Base-by-base conservation (phyloP, 495 filamentous ascomycete species). In the Daldinia bambusicola region DNA sequence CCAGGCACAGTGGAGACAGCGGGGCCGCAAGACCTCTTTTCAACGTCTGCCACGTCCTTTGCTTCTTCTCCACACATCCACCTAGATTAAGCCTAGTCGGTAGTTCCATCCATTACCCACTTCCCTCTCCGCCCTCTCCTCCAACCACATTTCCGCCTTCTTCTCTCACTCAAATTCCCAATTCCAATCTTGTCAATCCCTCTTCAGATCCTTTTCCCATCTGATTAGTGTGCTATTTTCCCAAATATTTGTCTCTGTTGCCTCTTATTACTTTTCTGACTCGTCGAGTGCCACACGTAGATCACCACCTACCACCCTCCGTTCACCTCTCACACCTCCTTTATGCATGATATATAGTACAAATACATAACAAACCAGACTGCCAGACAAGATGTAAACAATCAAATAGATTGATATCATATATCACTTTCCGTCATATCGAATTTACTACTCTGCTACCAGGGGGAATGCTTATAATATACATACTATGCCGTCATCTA, bases 1-100 rank as follows among this genome's bases (percentile, higher is more conserved):
- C 63, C 63, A 66, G 63, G 55, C 32, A 32, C 30, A 37, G 53
- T 53, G 66, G 59, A 14, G 18, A 20, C 53, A 56, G 53, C 32
- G 53, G 53, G 32, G 32, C 31, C 30, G 8, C 20, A 37, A 56
- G 53, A 56, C 53, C 13, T 56, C 36, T 50, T 56, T 48, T 61
- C 55, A 36, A 64, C 67, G 43, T 22, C 69, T 72, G 69, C 69
- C 69, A 72, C 69, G 69, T 72, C 69, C 69, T 26, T 64, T 53
- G 55, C 30, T 61, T 31, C 43, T 58, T 62, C 63, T 67, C 69
- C 60, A 67, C 63, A 67, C 59, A 64, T 56, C 59, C 58, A 63
- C 38, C 55, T 34, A 59, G 43, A 71, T 63, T 10, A 34, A 59
- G 63, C 30, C 43, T 67, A 71, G 63, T 53, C 37, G 20, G 4